phyloP scores from a whole-genome alignment of 331 rosid genomes.

The Cydonia oblonga region DNA sequence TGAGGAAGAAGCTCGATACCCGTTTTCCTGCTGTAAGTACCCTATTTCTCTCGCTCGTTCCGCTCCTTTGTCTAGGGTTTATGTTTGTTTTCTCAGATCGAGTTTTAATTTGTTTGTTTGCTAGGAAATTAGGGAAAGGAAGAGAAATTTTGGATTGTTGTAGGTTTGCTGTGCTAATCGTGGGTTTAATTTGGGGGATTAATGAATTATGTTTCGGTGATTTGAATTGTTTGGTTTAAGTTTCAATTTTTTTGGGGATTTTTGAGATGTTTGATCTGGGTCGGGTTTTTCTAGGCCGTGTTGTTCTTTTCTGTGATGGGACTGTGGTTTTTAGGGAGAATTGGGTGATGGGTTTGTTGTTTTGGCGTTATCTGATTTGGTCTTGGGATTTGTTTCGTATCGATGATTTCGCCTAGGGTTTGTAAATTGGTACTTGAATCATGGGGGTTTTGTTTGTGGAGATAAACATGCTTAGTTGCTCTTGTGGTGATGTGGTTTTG shows the following conservation, averaged over 20 bases:
- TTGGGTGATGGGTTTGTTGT: neutral
- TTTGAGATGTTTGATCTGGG: constrained; percentile 3
- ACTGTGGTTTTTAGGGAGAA: neutral
- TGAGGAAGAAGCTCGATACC: constrained; percentile 98
- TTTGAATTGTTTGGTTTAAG: neutral
- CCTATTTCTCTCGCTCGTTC: neutral
- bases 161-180: neutral
- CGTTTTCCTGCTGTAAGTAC: constrained; percentile 93
- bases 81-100: neutral
- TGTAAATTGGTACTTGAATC: neutral
- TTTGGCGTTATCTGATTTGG: neutral
- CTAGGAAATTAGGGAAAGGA: neutral
- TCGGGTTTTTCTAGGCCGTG: neutral
- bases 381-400: neutral
- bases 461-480: neutral
- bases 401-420: neutral
- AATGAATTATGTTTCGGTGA: neutral
- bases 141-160: neutral
- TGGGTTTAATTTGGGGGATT: neutral
- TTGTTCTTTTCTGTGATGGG: neutral
- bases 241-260: neutral
- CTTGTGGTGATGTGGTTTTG: neutral
- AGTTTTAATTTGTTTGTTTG: constrained; percentile 7
- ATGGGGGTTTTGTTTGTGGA: neutral
- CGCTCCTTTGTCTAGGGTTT: neutral